A percentile compares a stretch with the other conserved stretches of the same genome.
Conservation (phyloP, 2,329 filamentous ascomycete species). For the Lasiodiplodia sp. region DNA sequence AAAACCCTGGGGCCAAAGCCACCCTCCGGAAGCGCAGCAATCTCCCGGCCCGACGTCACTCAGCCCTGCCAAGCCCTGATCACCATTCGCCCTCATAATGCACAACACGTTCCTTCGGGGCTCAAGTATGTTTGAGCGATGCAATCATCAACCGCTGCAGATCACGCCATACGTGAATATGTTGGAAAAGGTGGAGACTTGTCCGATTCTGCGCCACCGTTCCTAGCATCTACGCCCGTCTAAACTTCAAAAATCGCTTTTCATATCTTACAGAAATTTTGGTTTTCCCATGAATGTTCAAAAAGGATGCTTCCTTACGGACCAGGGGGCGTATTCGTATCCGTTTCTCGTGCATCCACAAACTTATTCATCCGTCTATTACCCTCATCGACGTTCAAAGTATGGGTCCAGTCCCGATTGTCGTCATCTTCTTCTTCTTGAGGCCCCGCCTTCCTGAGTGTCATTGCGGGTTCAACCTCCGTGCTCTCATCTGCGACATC, state of each 20-base stretch:
- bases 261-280: constrained; percentile 2
- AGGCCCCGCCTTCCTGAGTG: background rate
- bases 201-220: background rate
- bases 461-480: too few species aligned
- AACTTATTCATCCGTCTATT: background rate
- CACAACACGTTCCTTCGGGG: too few species aligned
- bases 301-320: too few species aligned
- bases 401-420: background rate
- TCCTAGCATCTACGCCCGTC: background rate
- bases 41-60: constrained; percentile 27
- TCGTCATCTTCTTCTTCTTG: background rate
- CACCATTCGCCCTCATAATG: background rate
- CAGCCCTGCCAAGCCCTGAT: constrained; percentile 23
- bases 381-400: too few species aligned
- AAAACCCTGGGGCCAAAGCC: constrained; percentile 21
- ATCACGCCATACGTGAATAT: too few species aligned
- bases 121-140: too few species aligned
- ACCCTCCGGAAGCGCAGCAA: constrained; percentile 11
- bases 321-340: background rate
- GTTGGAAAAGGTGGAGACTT: background rate
- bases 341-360: background rate
- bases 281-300: background rate
- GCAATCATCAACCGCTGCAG: too few species aligned
- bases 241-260: background rate
- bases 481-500: background rate